Base-by-base conservation (phyloP, 2,329 filamentous ascomycete species). In the Ophiostoma australiae region DNA sequence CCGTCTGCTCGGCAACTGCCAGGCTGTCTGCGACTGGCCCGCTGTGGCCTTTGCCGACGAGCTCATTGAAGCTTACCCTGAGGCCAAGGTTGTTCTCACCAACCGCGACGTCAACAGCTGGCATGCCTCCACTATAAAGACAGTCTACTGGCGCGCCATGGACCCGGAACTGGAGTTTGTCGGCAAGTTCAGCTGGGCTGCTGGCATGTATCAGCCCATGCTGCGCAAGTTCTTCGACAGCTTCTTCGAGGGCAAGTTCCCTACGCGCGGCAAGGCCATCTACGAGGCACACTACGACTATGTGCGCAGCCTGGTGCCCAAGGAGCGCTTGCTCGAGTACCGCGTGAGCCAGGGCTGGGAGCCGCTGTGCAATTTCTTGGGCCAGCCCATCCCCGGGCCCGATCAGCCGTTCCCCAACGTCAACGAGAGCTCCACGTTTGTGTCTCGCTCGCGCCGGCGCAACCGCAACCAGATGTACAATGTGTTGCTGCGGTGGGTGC, bases 81-180 rank as follows among this genome's bases (percentile, higher is more conserved):
- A 84, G 37, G 84, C 84, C 63, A 82, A 82, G 72, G 82, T 85
- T 13, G 79, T 86, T 23, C 78, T 82, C 70, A 81, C 80, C 44
- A 76, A 78, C 7, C 75, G 78, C n/a, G 81, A 83, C 71, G 74
- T 78, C 10, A 77, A 80, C 31, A 77, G 76, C n/a, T 84, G 82
- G 82, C 77, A 79, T 74, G 71, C 74, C 55, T 81, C 79, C 69
- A 72, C 72, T 8, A 58, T 72, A 15, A 72, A 72, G 63, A 72
- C 71, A 48, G 61, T 71, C 17, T 73, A 72, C 70, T 71, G 70
- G 70, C 70, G 71, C 3, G 69, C 68, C 44, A 70, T 70, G 58
- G 72, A 71, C 55, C 70, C 70, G 8, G 68, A 71, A 37, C 65
- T 73, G 31, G 35, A 61, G 37, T 58, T 68, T 37, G 61, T 73